These are phyloP conservation scores for Penicillium paxilli DNA, from an alignment of 495 filamentous ascomycete genomes.

Conservation along the genomic window DNA sequence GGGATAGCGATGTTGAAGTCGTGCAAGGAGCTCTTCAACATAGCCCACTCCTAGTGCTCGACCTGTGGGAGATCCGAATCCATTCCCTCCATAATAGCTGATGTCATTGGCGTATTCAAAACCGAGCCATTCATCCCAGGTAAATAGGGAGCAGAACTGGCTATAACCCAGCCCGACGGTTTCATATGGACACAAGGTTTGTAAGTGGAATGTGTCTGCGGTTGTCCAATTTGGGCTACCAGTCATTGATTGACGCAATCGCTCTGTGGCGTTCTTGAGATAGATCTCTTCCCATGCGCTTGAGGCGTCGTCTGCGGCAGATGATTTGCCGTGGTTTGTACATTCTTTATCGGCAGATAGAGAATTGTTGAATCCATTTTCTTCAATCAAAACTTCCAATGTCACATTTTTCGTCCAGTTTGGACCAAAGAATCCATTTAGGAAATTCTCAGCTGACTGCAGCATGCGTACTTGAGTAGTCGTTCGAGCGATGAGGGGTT, in stretches of 20 bases:
- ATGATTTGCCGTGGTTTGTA: not conserved
- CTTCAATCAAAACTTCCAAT: not conserved
- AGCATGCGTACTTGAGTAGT: constrained; percentile 1
- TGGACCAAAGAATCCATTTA: constrained; percentile 3
- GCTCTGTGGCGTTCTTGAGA: not conserved
- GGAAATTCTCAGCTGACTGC: constrained; percentile 2
- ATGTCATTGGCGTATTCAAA: constrained; percentile 60
- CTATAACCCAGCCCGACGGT: constrained; percentile 26
- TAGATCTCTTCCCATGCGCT: not conserved
- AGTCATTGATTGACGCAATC: not conserved
- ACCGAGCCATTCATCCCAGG: constrained; percentile 55
- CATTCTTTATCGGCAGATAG: not conserved
- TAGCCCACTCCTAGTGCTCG: constrained; percentile 65
- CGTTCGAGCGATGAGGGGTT: not conserved
- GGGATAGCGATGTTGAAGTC: constrained; percentile 53
- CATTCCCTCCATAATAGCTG: constrained; percentile 56
- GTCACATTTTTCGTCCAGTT: constrained; percentile 1
- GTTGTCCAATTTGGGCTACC: not conserved
- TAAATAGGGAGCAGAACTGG: constrained; percentile 56
- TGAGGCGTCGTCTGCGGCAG: not conserved
- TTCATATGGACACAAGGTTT: constrained; percentile 28
- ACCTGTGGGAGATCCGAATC: constrained; percentile 60
- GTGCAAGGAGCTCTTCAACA: constrained; percentile 60
- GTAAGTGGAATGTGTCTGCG: not conserved
- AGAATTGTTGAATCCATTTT: constrained; percentile 1